Conservation (phyloP, 2,329 filamentous ascomycete species). For the Alternaria brassicae region DNA sequence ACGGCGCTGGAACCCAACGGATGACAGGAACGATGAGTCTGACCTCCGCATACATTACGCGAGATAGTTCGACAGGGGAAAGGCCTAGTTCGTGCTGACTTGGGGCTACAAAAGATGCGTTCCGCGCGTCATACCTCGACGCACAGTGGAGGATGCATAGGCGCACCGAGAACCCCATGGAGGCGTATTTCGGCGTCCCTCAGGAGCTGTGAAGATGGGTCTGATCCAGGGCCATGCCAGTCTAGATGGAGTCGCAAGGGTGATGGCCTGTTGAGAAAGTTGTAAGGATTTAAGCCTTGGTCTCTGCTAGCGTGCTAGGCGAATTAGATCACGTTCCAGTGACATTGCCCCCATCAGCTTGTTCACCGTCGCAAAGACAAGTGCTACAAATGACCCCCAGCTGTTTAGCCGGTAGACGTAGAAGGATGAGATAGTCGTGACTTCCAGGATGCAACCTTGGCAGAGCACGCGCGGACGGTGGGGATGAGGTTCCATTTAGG, state of each 20-base stretch:
- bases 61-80: not conserved
- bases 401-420: not conserved
- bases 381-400: not conserved
- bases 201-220: not conserved
- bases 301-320: not conserved
- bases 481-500: not conserved
- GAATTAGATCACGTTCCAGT: too few species aligned
- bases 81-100: not conserved
- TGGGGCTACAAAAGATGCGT: not conserved
- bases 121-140: not conserved
- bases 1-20: not conserved
- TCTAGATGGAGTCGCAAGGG: not conserved
- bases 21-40: not conserved
- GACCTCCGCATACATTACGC: not conserved
- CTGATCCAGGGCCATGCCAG: not conserved
- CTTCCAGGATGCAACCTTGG: not conserved
- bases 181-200: not conserved
- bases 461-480: not conserved
- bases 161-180: not conserved
- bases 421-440: not conserved
- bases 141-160: not conserved
- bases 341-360: not conserved
- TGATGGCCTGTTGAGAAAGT: not conserved
- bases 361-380: not conserved
- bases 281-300: not conserved